These are phyloP conservation scores for Volvariella surrecta DNA, from an alignment of 1,284 basidiomycete species.

Conservation along the genomic window DNA sequence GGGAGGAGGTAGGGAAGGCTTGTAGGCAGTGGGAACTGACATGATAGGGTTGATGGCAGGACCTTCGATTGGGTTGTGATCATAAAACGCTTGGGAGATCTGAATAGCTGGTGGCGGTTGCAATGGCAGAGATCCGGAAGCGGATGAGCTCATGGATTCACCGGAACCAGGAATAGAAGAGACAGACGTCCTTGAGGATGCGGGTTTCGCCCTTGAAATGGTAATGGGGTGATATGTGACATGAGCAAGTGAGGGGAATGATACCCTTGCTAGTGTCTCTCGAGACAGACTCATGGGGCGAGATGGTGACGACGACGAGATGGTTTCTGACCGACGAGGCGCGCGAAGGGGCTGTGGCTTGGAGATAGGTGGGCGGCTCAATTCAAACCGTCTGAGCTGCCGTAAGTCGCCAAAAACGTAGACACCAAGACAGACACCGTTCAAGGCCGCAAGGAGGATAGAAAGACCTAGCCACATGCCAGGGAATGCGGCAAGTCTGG, in stretches of 20 bases:
- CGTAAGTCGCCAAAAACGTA: conserved; percentile 76
- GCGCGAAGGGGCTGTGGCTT: conserved; percentile 31
- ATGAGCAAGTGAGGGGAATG: conserved; percentile 5
- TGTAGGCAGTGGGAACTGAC: neutral
- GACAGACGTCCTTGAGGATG: no score
- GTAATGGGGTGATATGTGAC: conserved; percentile 13
- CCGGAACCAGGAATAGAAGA: neutral
- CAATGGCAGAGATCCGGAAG: conserved; percentile 5
- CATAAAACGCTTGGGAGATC: conserved; percentile 57
- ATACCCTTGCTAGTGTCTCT: no score
- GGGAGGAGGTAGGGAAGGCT: neutral
- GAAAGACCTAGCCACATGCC: conserved; percentile 65
- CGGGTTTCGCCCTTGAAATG: conserved; percentile 5
- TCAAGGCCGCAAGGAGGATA: conserved; percentile 51
- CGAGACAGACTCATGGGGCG: neutral
- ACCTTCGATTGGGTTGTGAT: conserved; percentile 48
- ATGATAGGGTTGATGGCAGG: conserved; percentile 34
- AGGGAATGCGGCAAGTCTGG: conserved; percentile 52
- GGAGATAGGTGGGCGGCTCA: conserved; percentile 53
- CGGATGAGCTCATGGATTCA: neutral
- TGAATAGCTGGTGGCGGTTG: conserved; percentile 30
- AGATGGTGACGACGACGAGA: neutral
- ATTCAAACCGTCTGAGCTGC: conserved; percentile 70
- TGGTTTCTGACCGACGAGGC: neutral
- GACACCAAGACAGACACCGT: conserved; percentile 66